Percentiles rank a stretch among this genome's conserved stretches.
phyloP scores from a whole-genome alignment of 2,329 filamentous ascomycete genomes.

The Arachnopeziza araneosa region DNA sequence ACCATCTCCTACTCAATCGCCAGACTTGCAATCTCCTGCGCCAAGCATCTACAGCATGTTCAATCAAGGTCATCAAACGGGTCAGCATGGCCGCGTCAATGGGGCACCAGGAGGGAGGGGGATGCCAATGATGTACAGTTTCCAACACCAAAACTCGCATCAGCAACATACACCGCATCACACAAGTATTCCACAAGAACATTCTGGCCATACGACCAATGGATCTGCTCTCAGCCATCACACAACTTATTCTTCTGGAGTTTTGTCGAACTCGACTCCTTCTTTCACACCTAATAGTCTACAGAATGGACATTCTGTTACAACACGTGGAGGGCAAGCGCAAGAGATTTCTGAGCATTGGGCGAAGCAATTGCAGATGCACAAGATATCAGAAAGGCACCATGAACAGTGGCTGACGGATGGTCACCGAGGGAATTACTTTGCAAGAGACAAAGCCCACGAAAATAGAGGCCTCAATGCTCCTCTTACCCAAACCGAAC shows the following conservation, averaged over 20 bases:
- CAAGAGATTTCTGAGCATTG: constrained; percentile 65
- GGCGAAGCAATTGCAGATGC: constrained; percentile 79
- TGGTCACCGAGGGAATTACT: constrained; percentile 67
- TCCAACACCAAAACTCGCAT: constrained; percentile 52
- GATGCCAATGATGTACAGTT: constrained; percentile 66
- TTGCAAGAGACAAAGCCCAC: constrained; percentile 64
- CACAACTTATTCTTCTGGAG: constrained; percentile 55
- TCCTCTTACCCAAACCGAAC: constrained; percentile 39
- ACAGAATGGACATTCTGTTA: constrained; percentile 51
- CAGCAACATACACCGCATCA: constrained; percentile 59
- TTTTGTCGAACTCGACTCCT: constrained; percentile 59
- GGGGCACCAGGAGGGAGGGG: constrained; percentile 57
- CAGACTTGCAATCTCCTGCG: constrained; percentile 35
- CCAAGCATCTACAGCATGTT: constrained; percentile 54
- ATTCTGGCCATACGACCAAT: constrained; percentile 48
- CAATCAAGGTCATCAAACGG: constrained; percentile 63
- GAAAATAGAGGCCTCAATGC: constrained; percentile 59
- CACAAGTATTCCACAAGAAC: constrained; percentile 53
- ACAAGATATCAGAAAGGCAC: constrained; percentile 69
- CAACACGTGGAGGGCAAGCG: constrained; percentile 43
- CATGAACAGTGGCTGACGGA: constrained; percentile 44
- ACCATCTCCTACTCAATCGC: constrained; percentile 52
- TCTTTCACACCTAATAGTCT: constrained; percentile 47
- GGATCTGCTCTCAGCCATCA: constrained; percentile 53
- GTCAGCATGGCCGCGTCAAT: constrained; percentile 72